Evolutionary conservation across 495 filamentous ascomycete genomes (phyloP).

Genomic region (Aspergillus homomorphus): DNA sequence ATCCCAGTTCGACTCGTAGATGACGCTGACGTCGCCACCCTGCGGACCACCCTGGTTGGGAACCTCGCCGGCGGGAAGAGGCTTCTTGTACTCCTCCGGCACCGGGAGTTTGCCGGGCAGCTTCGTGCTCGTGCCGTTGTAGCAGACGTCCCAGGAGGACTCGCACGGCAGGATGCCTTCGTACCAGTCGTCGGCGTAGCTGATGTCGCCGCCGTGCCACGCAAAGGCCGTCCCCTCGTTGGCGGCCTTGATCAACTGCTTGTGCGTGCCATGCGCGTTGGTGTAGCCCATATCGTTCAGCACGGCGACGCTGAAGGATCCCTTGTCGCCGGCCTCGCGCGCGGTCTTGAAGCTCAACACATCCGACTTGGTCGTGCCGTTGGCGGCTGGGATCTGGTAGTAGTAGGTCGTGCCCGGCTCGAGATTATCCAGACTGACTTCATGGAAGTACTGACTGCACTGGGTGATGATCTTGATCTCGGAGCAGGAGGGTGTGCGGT

Average conservation of each 20-base stretch:
- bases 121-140: constrained; percentile 43
- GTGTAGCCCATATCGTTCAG: constrained; percentile 52
- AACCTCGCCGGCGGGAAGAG: constrained; percentile 45
- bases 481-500: constrained; percentile 51
- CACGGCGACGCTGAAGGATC: constrained; percentile 35
- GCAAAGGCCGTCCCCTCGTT: constrained; percentile 43
- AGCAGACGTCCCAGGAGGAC: constrained; percentile 50
- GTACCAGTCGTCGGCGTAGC: constrained; percentile 39
- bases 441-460: constrained; percentile 51
- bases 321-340: constrained; percentile 35
- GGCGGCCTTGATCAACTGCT: constrained; percentile 37
- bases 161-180: constrained; percentile 49
- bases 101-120: constrained; percentile 22
- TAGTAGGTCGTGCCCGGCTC: constrained; percentile 18
- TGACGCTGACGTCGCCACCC: constrained; percentile 42
- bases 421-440: constrained; percentile 26
- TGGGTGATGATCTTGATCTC: constrained; percentile 41
- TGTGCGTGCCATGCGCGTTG: constrained; percentile 45
- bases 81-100: constrained; percentile 37
- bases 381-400: constrained; percentile 16
- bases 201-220: constrained; percentile 52
- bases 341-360: constrained; percentile 38
- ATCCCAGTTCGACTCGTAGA: constrained; percentile 51
- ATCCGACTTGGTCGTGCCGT: constrained; percentile 32
- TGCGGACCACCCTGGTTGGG: constrained; percentile 40